These are phyloP conservation scores for Salinomyces thailandicus DNA, from an alignment of 2,329 filamentous ascomycete species.

Conservation along the genomic window DNA sequence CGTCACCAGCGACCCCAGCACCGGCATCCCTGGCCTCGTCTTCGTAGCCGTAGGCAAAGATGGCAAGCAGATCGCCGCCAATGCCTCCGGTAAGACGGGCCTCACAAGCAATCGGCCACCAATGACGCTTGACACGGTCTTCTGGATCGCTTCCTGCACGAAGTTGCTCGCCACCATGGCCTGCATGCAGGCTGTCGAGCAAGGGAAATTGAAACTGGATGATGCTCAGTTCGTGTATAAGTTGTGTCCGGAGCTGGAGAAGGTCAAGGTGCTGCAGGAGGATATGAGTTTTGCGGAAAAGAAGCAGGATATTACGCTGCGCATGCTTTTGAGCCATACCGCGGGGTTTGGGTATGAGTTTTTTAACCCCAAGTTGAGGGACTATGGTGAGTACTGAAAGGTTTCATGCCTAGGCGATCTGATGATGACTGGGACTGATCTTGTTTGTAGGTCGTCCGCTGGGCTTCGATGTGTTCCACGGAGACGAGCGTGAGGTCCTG, in stretches of 20 bases:
- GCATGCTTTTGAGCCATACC: slow-evolving; percentile 43
- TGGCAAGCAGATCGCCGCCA: slow-evolving; percentile 32
- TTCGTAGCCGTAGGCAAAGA: slow-evolving; percentile 37
- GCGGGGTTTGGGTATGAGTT: slow-evolving; percentile 32
- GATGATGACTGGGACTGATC: not conserved
- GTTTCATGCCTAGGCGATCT: not conserved
- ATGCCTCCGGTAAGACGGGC: slow-evolving; percentile 33
- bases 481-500: slow-evolving; percentile 42
- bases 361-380: slow-evolving; percentile 34
- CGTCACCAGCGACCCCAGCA: slow-evolving; percentile 19
- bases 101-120: slow-evolving; percentile 32
- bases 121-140: slow-evolving; percentile 51
- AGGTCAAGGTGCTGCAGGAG: slow-evolving; percentile 31
- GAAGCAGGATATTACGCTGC: slow-evolving; percentile 38
- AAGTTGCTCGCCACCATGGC: slow-evolving; percentile 36
- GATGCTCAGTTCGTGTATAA: slow-evolving; percentile 30
- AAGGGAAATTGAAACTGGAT: slow-evolving; percentile 33
- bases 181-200: slow-evolving; percentile 39
- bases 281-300: slow-evolving; percentile 32
- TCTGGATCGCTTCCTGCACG: slow-evolving; percentile 46
- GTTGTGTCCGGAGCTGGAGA: slow-evolving; percentile 35
- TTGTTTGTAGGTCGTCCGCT: slow-evolving; percentile 30
- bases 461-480: slow-evolving; percentile 49
- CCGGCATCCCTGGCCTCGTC: slow-evolving; percentile 33
- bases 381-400: slow-evolving; percentile 22